Percentiles rank a stretch among this genome's conserved stretches.
These are phyloP conservation scores for Paspalum vaginatum DNA, from an alignment of 176 grass and related monocot genomes.

Conservation along the genomic window DNA sequence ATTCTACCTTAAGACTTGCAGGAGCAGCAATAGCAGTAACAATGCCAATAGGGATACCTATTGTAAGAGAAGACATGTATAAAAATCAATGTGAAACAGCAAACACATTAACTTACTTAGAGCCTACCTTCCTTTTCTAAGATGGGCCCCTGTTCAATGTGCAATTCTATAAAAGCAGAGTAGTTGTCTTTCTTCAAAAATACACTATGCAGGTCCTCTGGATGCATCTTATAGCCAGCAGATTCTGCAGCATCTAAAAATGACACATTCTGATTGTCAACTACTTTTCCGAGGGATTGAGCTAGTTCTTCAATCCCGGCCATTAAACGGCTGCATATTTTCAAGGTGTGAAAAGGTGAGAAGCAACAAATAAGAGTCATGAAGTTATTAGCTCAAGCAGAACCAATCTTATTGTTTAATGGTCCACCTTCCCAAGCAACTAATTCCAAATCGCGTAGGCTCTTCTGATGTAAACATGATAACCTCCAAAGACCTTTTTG, in stretches of 20 bases:
- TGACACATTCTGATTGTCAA: conserved; percentile 81
- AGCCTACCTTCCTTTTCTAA: conserved; percentile 92
- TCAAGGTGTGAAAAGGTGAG: conserved; percentile 30
- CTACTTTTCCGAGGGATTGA: conserved; percentile 63
- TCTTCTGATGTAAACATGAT: conserved; percentile 99
- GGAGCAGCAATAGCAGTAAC: conserved; percentile 98
- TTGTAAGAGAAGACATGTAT: conserved; percentile 34
- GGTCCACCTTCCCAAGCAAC: conserved; percentile 88
- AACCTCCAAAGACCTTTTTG: conserved; percentile 88
- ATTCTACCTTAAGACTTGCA: conserved; percentile 85
- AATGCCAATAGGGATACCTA: conserved; percentile 85
- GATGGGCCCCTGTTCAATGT: conserved; percentile 94
- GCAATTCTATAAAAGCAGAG: conserved; percentile 92
- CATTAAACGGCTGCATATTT: conserved; percentile 84
- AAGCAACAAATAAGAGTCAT: not conserved
- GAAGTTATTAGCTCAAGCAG: not conserved
- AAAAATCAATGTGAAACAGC: conserved; percentile 12
- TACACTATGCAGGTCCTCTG: conserved; percentile 63
- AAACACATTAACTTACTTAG: conserved; percentile 11
- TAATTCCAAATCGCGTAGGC: conserved; percentile 96
- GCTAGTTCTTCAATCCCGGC: conserved; percentile 67
- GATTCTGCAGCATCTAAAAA: conserved; percentile 82
- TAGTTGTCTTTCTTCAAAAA: conserved; percentile 76
- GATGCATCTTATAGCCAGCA: conserved; percentile 71
- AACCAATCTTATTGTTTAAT: conserved; percentile 11